Evolutionary conservation across 805 yeast genomes (phyloP), one percentile per base, ranked within the genome.

Genomic region (Wickerhamiella vanderwaltii): DNA sequence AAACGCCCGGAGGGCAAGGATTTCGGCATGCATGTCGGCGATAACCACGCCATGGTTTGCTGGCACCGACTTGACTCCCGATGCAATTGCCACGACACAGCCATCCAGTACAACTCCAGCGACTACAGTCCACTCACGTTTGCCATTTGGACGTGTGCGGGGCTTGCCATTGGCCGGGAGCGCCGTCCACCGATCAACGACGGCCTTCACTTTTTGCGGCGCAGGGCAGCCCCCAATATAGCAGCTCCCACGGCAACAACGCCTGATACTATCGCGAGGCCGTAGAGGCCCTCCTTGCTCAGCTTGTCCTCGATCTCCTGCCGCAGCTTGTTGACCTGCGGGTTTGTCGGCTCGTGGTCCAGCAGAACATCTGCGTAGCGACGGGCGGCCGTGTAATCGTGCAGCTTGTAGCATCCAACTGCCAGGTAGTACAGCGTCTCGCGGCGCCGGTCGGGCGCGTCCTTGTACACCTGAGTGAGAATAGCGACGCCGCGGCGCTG

Each of bases 21-120:
- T 71, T 54, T 88, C 98, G 0, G 97, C 96, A 62, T 88, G 98
- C 57, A 77, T 65, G 58, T 88, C 97, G 53, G 88, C 97, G 0
- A 88, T 63, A 6, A 85, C 26, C 29, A n/a, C 24, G 3, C 22
- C 41, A n/a, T 23, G 29, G n/a, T 6, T 4, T 37, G 62, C 61
- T 3, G 55, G 46, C 0, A 79, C 57, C 2, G 84, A 71, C 55
- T 91, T 91, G 38, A 85, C 81, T 0, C 98, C 98, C 0, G 96
- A 84, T 0, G 86, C 68, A 3, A 83, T 33, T 0, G 75, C 58
- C 2, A 83, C 59, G 32, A 63, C 59, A 15, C 49, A 51, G 1
- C 66, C 25, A 4, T 48, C 57, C 11, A 54, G 33, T n/a, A 82
- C 86, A 0, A 86, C 51, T 0, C 87, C 79, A 0, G 94, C 83